Evolutionary conservation across 495 filamentous ascomycete species (phyloP), one percentile per base, ranked within the genome.

Genomic region (Penicillium robsamsonii): DNA sequence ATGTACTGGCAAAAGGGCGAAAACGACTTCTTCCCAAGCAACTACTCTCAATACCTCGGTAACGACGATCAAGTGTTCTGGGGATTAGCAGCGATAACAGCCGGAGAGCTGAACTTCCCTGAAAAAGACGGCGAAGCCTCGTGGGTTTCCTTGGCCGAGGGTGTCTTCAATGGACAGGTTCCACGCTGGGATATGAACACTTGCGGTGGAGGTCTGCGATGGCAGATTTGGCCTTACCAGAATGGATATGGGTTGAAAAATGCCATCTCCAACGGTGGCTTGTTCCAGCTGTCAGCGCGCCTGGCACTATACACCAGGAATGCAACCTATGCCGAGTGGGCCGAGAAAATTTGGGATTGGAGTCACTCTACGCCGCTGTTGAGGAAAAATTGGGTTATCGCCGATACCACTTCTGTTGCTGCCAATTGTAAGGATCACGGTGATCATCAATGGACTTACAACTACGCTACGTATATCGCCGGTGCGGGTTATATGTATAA

Each of bases 191-290:
- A 91, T 56, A 68, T 70, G 15, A 52, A 56, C 0, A 78, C 74
- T 1, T 96, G 91, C 68, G 75, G 77, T 46, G 91, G 91, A 15
- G 91, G 91, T 0, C 69, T 94, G 42, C 77, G 84, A 41, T 94
- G 91, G 90, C 90, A 93, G 70, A 86, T 93, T 51, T 89, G 82
- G 68, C 75, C 80, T 12, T 90, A 88, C 69, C 89, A 91, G 70
- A 84, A 75, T 27, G 91, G 91, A 6, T 92, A 86, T 69, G 80
- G 82, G 61, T 88, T 86, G 74, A 90, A 90, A 65, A 91, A 91
- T 70, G 78, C 81, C 31, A 84, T 89, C 42, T 84, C 86, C 38
- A 89, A 89, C 66, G 88, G 86, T 2, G 83, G 82, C 46, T 84
- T 92, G 64, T 90, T 91, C 70, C 88, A 91, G 68, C 71, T 92